Base-by-base conservation (phyloP, 2,329 filamentous ascomycete species). In the Diaporthe australafricana region DNA sequence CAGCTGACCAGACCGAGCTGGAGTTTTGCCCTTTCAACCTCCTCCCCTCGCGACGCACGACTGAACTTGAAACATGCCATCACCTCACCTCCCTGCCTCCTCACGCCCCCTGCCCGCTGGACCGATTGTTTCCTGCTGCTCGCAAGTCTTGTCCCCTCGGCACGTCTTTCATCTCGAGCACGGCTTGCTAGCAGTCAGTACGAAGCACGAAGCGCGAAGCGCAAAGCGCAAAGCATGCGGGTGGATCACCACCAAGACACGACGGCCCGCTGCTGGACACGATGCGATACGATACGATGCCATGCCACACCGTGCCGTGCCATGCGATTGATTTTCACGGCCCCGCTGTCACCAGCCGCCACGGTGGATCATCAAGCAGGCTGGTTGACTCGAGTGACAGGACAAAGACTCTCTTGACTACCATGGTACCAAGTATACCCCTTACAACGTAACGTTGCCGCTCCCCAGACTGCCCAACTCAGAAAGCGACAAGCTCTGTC, bases 1-100 rank as follows among this genome's bases (percentile, higher is more conserved):
- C 32, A 35, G 5, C 32, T 35, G 32, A 35, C 32, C 27, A 25
- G 42, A 48, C 27, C 60, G 60, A 63, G 20, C 48, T 63, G 42
- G 60, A 48, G 60, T 48, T 63, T 48, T 63, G 60, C 60, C 60
- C 60, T 63, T 30, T 63, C 42, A 48, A 63, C 60, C 42, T 32
- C 42, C 30, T 48, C 42, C 8, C 60, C 42, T 14, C 60, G 60
- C 60, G 60, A 42, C 60, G 47, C 60, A 65, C 30, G 45, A 50
- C 45, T 50, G 60, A 65, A 65, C 60, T 48, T 65, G 60, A 65
- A 65, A 65, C 60, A 65, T 50, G 30, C 60, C 27, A 65, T 45
- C 42, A 63, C 57, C 27, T 45, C 42, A 63, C 57, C 27, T 9
- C 12, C 45, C 32, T 22, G 30, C 11, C 60, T 42, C 30, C 60